Conservation (phyloP, 305 asterid genomes). For the Fraxinus velutina region DNA sequence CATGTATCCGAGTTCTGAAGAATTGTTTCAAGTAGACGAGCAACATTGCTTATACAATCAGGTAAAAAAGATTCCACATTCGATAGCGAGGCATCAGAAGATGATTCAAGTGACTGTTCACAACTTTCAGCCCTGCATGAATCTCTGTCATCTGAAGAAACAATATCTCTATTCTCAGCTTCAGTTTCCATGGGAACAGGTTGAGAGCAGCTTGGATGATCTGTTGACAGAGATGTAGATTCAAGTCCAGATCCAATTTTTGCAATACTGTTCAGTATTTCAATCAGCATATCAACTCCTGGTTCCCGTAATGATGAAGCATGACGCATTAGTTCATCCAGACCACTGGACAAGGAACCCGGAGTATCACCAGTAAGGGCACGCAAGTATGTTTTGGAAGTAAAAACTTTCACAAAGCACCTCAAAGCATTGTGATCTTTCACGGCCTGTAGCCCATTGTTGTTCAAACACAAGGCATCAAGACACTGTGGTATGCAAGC, state of each 20-base stretch:
- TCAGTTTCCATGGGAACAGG: constrained; percentile 96
- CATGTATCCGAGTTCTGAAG: constrained; percentile 96
- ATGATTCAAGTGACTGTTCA: constrained; percentile 48
- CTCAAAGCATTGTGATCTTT: constrained; percentile 86
- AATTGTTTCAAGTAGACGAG: constrained; percentile 89
- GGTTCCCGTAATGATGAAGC: constrained; percentile 85
- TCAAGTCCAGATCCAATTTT: background rate
- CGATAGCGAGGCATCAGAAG: constrained; percentile 40
- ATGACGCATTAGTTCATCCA: constrained; percentile 99
- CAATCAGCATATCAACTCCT: constrained; percentile 1
- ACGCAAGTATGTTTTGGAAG: constrained; percentile 74
- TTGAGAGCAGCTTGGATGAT: constrained; percentile 54
- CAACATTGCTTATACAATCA: constrained; percentile 78
- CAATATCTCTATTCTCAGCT: constrained; percentile 55
- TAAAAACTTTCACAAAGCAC: constrained; percentile 87
- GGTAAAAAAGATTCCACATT: constrained; percentile 76
- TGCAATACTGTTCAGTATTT: background rate
- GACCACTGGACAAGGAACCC: constrained; percentile 85
- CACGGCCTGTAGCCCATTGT: constrained; percentile 94
- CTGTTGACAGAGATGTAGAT: background rate
- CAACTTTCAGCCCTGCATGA: constrained; percentile 46
- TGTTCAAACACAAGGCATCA: constrained; percentile 94
- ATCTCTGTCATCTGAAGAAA: constrained; percentile 45
- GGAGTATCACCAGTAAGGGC: constrained; percentile 91
- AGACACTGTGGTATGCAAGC: constrained; percentile 96